A percentile compares a stretch with the other conserved stretches of the same genome.
These are phyloP conservation scores for Selaginella tamariscina DNA, from an alignment of 75 land plant species.

Conservation along the genomic window DNA sequence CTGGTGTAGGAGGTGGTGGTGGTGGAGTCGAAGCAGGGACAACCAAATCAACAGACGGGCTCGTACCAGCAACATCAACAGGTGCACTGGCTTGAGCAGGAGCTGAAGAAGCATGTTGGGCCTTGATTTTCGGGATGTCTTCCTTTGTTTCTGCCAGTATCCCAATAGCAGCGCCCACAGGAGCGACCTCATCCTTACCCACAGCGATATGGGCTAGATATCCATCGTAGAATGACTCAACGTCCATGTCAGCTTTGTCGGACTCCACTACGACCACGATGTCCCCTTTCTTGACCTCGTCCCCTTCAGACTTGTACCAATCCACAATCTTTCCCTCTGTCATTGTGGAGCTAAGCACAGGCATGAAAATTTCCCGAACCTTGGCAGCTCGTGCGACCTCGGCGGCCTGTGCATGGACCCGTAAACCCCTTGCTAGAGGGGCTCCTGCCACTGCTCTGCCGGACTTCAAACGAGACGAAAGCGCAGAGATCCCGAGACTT, in stretches of 20 bases:
- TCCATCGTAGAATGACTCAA: constrained; percentile 85
- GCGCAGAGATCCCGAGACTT: too few relatives aligned
- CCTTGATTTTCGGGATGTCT: constrained; percentile 48
- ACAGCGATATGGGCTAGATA: constrained; percentile 61
- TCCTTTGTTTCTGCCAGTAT: constrained; percentile 57
- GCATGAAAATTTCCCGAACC: constrained; percentile 91
- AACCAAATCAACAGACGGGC: constrained; percentile 10
- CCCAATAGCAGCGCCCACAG: constrained; percentile 79
- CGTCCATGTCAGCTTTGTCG: constrained; percentile 92
- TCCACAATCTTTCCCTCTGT: constrained; percentile 85
- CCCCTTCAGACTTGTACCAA: constrained; percentile 71
- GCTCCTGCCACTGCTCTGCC: too few relatives aligned
- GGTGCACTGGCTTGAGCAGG: constrained; percentile 19
- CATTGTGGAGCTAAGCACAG: constrained; percentile 85
- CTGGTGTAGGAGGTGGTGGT: constrained; percentile 12
- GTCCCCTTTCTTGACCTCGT: constrained; percentile 64
- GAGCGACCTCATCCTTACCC: constrained; percentile 54
- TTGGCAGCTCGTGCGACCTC: too few relatives aligned
- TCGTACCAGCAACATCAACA: neutral
- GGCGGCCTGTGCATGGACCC: too few relatives aligned
- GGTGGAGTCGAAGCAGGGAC: constrained; percentile 7
- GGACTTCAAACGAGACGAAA: too few relatives aligned
- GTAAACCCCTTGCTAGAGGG: neutral
- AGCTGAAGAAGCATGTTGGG: constrained; percentile 12
- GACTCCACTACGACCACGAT: constrained; percentile 89